Conservation (phyloP, 768 basidiomycete species). For the Russula dissimulans region DNA sequence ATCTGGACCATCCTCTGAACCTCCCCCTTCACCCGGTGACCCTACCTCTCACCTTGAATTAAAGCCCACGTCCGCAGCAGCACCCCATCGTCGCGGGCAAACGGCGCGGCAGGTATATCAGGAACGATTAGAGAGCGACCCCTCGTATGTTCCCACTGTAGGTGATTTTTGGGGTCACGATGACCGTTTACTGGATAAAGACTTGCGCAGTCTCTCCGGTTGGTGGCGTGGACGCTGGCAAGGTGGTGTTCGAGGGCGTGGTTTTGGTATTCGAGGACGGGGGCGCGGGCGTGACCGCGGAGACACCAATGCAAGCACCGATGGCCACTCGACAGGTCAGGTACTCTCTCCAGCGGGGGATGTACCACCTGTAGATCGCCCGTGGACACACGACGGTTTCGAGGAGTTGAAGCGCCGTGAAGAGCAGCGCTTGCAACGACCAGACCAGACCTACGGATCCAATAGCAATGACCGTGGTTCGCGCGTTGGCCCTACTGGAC, state of each 20-base stretch:
- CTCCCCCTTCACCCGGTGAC: conserved; percentile 26
- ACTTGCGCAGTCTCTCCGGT: conserved; percentile 68
- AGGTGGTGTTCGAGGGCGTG: conserved; percentile 56
- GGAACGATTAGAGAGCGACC: conserved; percentile 71
- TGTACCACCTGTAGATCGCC: conserved; percentile 52
- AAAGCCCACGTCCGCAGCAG: conserved; percentile 23
- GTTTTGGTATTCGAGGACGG: conserved; percentile 47
- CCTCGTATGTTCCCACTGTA: conserved; percentile 82
- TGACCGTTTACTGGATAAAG: conserved; percentile 78
- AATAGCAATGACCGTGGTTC: conserved; percentile 39
- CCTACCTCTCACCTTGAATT: conserved; percentile 29
- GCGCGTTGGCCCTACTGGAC: conserved; percentile 33
- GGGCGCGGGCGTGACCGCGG: conserved; percentile 24
- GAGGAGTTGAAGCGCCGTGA: conserved; percentile 79
- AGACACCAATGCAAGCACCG: conserved; percentile 16
- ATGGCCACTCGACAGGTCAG: conserved; percentile 17
- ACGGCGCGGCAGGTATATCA: conserved; percentile 82
- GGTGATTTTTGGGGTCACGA: conserved; percentile 96
- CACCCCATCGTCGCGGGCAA: conserved; percentile 38
- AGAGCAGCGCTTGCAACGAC: conserved; percentile 37
- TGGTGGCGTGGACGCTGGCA: conserved; percentile 85
- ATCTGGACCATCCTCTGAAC: conserved; percentile 27
- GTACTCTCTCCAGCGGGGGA: conserved; percentile 25
- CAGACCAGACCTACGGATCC: conserved; percentile 37
- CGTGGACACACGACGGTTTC: conserved; percentile 83